Percentiles rank a stretch among this genome's conserved stretches.
Conservation (phyloP, 1,284 basidiomycete species). For the Papiliotrema nemorosa region DNA sequence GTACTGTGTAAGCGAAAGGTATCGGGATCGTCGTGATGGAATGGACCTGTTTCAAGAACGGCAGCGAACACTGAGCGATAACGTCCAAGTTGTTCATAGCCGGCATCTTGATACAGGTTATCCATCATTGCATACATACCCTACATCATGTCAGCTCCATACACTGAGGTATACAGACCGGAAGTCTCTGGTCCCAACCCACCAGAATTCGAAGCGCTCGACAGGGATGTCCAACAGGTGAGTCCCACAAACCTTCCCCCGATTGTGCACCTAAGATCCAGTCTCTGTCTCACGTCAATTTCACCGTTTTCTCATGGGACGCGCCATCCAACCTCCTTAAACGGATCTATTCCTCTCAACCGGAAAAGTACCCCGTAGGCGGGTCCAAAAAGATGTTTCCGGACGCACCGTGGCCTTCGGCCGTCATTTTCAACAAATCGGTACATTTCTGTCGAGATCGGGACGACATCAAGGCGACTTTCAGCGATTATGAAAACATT, state of each 20-base stretch:
- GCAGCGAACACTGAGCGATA: no score
- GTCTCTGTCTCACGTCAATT: background rate
- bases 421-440: background rate
- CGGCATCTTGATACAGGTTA: no score
- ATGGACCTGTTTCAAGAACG: no score
- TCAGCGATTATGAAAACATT: background rate
- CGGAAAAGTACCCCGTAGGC: background rate
- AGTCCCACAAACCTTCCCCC: no score
- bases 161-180: background rate
- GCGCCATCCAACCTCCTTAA: background rate
- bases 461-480: background rate
- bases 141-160: background rate
- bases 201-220: background rate
- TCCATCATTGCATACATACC: no score
- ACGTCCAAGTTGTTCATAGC: no score
- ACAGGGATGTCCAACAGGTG: background rate
- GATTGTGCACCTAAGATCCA: no score
- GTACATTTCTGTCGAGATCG: background rate
- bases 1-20: no score
- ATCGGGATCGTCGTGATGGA: no score
- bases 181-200: background rate
- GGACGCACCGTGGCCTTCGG: background rate
- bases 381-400: background rate
- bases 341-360: background rate
- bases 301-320: background rate